phyloP scores from a whole-genome alignment of 1,139 yeast genomes.

The Candida sp. region DNA sequence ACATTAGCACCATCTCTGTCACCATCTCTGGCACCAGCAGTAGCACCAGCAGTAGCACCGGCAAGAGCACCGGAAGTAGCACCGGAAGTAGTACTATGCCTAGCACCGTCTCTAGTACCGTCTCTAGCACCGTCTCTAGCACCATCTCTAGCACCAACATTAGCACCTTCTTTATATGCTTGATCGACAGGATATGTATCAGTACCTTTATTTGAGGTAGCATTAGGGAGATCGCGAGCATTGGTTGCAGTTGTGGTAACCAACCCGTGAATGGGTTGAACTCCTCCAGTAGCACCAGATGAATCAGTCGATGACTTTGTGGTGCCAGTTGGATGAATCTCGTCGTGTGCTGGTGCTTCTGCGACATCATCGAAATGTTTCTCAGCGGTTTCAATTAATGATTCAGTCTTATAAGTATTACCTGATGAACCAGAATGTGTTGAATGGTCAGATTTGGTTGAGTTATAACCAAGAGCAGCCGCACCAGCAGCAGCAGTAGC shows the following conservation, averaged over 20 bases:
- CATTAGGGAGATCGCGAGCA: conserved; percentile 2
- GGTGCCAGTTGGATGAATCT: conserved; percentile 1
- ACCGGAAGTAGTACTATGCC: no score
- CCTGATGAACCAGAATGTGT: conserved; percentile 2
- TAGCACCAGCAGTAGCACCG: not conserved
- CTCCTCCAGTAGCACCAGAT: conserved; percentile 3
- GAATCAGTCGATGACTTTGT: conserved; percentile 3
- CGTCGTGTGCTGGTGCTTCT: conserved; percentile 16
- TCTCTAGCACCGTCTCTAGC: no score
- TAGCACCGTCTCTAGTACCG: no score
- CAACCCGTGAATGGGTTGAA: conserved; percentile 3
- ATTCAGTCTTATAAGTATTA: conserved; percentile 8
- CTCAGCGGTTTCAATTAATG: conserved; percentile 21
- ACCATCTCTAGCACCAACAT: no score
- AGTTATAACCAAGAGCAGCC: conserved; percentile 10
- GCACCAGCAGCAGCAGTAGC: conserved; percentile 10
- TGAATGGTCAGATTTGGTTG: not conserved
- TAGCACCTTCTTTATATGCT: not conserved
- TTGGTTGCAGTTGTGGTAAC: conserved; percentile 5
- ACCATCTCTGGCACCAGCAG: conserved; percentile 10
- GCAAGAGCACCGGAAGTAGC: not conserved
- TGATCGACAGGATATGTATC: not conserved
- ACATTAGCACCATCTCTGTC: conserved; percentile 10
- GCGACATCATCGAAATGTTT: conserved; percentile 17
- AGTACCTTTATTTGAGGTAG: not conserved